Percentiles rank a stretch among this genome's conserved stretches.
phyloP scores from a whole-genome alignment of 345 rosid genomes.

The Eucalyptus lansdowneana region DNA sequence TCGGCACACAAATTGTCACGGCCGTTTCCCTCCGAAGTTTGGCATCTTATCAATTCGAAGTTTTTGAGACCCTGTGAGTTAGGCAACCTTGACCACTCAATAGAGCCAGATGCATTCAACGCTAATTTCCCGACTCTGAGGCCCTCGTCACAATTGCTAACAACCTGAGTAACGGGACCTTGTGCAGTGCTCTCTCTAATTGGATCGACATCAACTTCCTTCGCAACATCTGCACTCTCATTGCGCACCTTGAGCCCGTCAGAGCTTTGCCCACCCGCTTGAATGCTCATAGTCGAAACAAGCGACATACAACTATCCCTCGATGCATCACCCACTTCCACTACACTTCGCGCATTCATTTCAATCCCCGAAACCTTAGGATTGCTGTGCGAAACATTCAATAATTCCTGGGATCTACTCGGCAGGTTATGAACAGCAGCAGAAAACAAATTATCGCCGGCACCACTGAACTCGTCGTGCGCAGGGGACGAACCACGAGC shows the following conservation, averaged over 20 bases:
- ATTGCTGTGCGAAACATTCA: background rate
- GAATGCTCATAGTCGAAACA: constrained; percentile 6
- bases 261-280: background rate
- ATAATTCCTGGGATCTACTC: constrained; percentile 11
- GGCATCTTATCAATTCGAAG: constrained; percentile 46
- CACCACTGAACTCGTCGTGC: background rate
- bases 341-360: background rate
- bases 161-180: background rate
- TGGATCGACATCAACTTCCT: background rate
- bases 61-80: constrained; percentile 21
- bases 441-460: background rate
- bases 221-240: background rate
- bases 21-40: constrained; percentile 13
- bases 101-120: constrained; percentile 10
- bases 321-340: constrained; percentile 7
- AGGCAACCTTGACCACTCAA: constrained; percentile 25
- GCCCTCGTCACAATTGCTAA: constrained; percentile 11
- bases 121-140: constrained; percentile 8
- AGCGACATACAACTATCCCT: constrained; percentile 21
- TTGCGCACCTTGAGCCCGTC: background rate
- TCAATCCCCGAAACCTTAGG: background rate
- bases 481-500: constrained; percentile 2
- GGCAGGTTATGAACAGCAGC: constrained; percentile 1
- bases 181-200: background rate
- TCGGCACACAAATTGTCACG: constrained; percentile 13